Evolutionary conservation across 768 basidiomycete species (phyloP), one percentile per base, ranked within the genome.

Genomic region (Rhodocollybia butyracea): DNA sequence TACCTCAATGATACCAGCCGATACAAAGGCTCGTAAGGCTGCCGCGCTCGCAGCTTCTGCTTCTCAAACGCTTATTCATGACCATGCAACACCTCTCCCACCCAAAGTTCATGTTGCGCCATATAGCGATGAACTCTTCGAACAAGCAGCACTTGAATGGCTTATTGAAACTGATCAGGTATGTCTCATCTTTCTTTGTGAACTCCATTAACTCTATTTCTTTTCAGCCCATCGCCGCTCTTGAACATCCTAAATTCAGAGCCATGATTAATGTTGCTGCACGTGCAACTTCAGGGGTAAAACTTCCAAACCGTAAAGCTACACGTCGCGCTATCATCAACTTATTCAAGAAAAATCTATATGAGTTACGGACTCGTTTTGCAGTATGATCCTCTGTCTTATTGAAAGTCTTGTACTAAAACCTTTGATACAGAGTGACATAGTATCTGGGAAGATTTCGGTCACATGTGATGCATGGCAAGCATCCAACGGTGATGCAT

Each of bases 401-500:
- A 55, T 19, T n/a, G n/a, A n/a, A 43, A 7, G 36, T 19, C n/a
- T 55, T 47, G n/a, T 24, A 42, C 38, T n/a, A 10, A 24, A 32
- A 24, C 15, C 29, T 38, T 22, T 19, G n/a, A 5, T 32, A 26
- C 31, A 63, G 63, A 59, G 62, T 39, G 38, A 46, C 2, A 42
- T 26, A 3, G 60, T 65, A 8, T 48, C 41, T 11, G 64, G 69
- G 17, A 17, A 54, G 7, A 63, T 74, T n/a, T 71, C 57, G 29
- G 46, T 73, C 1, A 77, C 75, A 0, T 72, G 69, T 54, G 70
- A 78, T 52, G 70, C 65, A 1, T 77, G 75, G 75, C 71, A 74
- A 46, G 77, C 76, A 0, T 57, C 46, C 6, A 76, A 76, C 54
- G 57, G 47, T 0, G 68, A 76, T 79, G 0, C n/a, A n/a, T n/a